Conservation (phyloP, 2,329 filamentous ascomycete species). For the Ophiostoma quercus region DNA sequence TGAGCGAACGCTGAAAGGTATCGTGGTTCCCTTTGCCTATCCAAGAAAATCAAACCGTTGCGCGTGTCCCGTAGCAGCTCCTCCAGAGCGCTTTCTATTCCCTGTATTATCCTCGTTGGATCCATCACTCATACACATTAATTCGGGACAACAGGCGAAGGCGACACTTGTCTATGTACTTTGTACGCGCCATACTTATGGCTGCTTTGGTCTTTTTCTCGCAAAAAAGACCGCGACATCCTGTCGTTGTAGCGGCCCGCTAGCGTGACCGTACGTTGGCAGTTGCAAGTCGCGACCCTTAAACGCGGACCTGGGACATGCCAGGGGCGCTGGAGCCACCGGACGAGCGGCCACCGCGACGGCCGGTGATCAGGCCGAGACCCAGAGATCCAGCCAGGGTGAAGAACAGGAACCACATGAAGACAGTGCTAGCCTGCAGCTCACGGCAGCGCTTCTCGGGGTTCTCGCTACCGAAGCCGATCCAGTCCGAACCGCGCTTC, state of each 20-base stretch:
- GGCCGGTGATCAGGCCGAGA: slow-evolving; percentile 50
- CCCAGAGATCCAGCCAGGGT: slow-evolving; percentile 54
- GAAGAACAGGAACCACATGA: slow-evolving; percentile 73
- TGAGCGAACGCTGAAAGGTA: slow-evolving; percentile 22
- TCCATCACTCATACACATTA: slow-evolving; percentile 20
- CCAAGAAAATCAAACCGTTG: not conserved
- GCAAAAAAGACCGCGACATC: not conserved
- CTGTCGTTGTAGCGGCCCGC: too few relatives aligned
- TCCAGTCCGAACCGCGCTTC: slow-evolving; percentile 43
- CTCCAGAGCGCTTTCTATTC: slow-evolving; percentile 21
- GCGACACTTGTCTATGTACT: slow-evolving; percentile 17
- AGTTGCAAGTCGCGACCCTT: not conserved
- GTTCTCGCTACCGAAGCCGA: slow-evolving; percentile 58
- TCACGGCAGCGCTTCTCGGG: slow-evolving; percentile 64
- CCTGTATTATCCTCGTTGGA: not conserved
- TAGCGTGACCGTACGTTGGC: not conserved
- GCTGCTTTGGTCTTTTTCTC: not conserved
- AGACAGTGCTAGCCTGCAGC: slow-evolving; percentile 67
- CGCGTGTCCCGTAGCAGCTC: slow-evolving; percentile 17
- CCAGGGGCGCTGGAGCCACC: slow-evolving; percentile 41
- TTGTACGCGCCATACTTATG: slow-evolving; percentile 15
- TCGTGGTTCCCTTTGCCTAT: slow-evolving; percentile 16
- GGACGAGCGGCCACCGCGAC: slow-evolving; percentile 43
- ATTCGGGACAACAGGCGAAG: slow-evolving; percentile 17
- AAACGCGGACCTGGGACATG: slow-evolving; percentile 51